Evolutionary conservation across 2,329 filamentous ascomycete species (phyloP), one percentile per base, ranked within the genome.

Genomic region (Fusarium oxysporum): DNA sequence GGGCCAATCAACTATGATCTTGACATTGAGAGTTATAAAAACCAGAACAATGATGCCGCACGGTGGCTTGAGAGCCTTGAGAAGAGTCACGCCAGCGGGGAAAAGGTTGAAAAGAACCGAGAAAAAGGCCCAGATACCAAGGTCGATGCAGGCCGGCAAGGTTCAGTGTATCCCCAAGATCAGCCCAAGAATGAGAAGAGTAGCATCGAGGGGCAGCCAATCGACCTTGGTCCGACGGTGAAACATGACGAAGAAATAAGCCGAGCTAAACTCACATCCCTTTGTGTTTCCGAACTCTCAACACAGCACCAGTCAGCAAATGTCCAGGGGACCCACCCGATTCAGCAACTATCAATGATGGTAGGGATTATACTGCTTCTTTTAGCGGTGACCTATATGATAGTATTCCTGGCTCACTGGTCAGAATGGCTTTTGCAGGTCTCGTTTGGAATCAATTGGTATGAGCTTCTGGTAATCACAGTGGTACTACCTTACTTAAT

Each of bases 1-100:
- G 7, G 0, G 0, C 28, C 13, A 17, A 7, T n/a, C 19, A 30
- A 12, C 4, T 16, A 48, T 2, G 3, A n/a, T n/a, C 19, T 48
- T n/a, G 19, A 48, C 9, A 11, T 48, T 3, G 28, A n/a, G 6
- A 3, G 9, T 12, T 30, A 30, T n/a, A 30, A 16, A 16, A 17
- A 4, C 13, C 19, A 30, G 45, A 30, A n/a, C 4, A 30, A 30
- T n/a, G 19, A 13, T 48, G 19, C 45, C 13, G 28, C 28, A n/a
- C 28, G 45, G 2, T 48, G 28, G 45, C 19, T 48, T 8, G 25
- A 47, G 44, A 1, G 12, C 25, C 19, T n/a, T n/a, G 19, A 30
- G 12, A 47, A 30, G 44, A 41, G 14, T 12, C 12, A 40, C 12
- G 38, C 38, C 38, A 21, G 12, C 21, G 38, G 21, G 21, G 38